A percentile compares a stretch with the other conserved stretches of the same genome.
phyloP scores from a whole-genome alignment of 106 monocot species.

The Amphibolis antarctica region DNA sequence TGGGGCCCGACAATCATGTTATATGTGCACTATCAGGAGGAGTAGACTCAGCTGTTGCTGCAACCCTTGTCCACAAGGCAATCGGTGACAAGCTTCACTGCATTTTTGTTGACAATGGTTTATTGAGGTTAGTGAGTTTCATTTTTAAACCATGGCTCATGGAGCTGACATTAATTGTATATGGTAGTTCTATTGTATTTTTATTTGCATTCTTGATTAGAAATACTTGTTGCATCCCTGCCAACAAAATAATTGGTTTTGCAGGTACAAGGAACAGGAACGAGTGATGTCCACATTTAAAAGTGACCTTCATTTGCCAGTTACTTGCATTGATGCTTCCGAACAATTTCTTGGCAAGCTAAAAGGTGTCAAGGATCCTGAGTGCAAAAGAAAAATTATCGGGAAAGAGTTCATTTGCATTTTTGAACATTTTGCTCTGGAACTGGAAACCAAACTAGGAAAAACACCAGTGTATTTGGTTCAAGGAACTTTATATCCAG shows the following conservation, averaged over 20 bases:
- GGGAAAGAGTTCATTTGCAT: slow-evolving; percentile 77
- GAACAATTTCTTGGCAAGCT: slow-evolving; percentile 69
- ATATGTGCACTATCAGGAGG: slow-evolving; percentile 97
- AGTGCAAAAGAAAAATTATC: slow-evolving; percentile 90
- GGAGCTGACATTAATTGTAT: neutral
- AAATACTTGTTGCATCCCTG: neutral
- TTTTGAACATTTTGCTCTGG: slow-evolving; percentile 84
- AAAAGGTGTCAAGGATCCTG: slow-evolving; percentile 88
- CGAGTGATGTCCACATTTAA: slow-evolving; percentile 87
- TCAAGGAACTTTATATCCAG: slow-evolving; percentile 95
- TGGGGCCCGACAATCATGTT: slow-evolving; percentile 78
- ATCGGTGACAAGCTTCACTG: slow-evolving; percentile 90
- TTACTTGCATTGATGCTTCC: slow-evolving; percentile 86
- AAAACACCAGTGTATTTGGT: slow-evolving; percentile 58
- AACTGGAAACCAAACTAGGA: slow-evolving; percentile 56
- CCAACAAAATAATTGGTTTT: neutral
- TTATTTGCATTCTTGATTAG: neutral
- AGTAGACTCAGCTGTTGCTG: slow-evolving; percentile 95
- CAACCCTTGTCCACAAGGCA: slow-evolving; percentile 84
- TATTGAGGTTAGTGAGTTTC: slow-evolving; percentile 47
- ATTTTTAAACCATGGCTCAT: neutral
- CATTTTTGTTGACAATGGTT: slow-evolving; percentile 92
- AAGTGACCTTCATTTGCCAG: slow-evolving; percentile 79
- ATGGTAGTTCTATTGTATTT: neutral
- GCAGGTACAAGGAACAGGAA: slow-evolving; percentile 85